Percentiles rank a stretch among this genome's conserved stretches.
Evolutionary conservation across 805 yeast genomes (phyloP).

Genomic region (Wickerhamiella galacta): DNA sequence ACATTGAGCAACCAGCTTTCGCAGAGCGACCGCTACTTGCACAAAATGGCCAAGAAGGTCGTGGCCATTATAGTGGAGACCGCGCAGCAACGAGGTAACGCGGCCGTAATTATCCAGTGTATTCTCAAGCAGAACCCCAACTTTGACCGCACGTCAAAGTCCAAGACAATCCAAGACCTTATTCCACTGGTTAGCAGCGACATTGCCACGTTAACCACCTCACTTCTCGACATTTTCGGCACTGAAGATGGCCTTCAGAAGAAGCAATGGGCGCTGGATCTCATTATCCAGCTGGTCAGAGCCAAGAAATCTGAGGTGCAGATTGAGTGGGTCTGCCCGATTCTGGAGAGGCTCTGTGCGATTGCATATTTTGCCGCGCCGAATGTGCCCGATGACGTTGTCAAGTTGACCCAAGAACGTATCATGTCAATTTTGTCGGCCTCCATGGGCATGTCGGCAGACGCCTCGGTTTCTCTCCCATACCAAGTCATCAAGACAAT

Average conservation of each 20-base stretch:
- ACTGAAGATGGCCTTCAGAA: constrained; percentile 11
- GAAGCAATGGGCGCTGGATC: constrained; percentile 44
- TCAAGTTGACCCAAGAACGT: constrained; percentile 24
- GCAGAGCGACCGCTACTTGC: constrained; percentile 44
- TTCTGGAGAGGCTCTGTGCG: constrained; percentile 26
- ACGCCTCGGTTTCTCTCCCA: constrained; percentile 39
- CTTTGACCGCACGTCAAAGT: constrained; percentile 62
- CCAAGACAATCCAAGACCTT: constrained; percentile 42
- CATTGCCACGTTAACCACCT: constrained; percentile 12
- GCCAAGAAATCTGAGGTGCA: constrained; percentile 12
- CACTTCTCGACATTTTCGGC: constrained; percentile 10
- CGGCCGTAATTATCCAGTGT: constrained; percentile 16
- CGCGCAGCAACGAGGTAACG: constrained; percentile 24
- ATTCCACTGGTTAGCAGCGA: constrained; percentile 15
- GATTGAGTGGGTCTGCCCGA: constrained; percentile 21
- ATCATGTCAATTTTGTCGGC: constrained; percentile 52
- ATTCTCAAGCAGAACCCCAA: constrained; percentile 25
- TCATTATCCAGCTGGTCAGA: constrained; percentile 30
- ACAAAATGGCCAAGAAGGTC: constrained; percentile 45
- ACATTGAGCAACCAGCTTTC: constrained; percentile 62
- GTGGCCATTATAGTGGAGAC: constrained; percentile 28
- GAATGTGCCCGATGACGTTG: constrained; percentile 8
- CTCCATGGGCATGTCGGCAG: constrained; percentile 29
- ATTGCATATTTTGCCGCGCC: constrained; percentile 27
- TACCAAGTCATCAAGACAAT: constrained; percentile 17